Evolutionary conservation across 2,329 filamentous ascomycete genomes (phyloP), one percentile per base, ranked within the genome.

Genomic region (Coniella lustricola): DNA sequence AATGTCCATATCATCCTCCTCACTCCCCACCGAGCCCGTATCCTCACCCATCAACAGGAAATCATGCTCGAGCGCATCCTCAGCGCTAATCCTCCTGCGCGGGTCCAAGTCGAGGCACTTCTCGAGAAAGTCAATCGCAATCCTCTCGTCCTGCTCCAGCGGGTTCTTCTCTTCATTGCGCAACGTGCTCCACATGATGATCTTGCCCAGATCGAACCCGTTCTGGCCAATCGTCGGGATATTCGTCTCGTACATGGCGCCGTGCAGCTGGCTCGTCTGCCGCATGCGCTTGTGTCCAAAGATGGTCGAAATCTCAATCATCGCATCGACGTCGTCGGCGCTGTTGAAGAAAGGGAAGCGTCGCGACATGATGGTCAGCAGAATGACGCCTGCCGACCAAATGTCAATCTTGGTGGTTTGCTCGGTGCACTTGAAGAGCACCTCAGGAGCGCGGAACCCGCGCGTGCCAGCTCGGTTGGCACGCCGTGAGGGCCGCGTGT

Each of bases 261-360:
- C 93, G 61, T 98, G 93, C 44, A 95, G 73, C 16, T 89, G 72
- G 0, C 88, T 89, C 3, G 85, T 87, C 31, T 79, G 73, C 61
- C 85, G 87, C 91, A 98, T 97, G 50, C 84, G 82, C 62, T 79
- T 83, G 36, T 77, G 76, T 43, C 93, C 93, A 64, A 97, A 96
- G 52, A 98, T 95, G 50, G 89, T 95, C 32, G 90, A 87, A 56
- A 98, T 94, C 67, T 98, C 93, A 57, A 98, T 91, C 77, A 96
- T 85, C 44, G 93, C 93, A 62, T 98, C 93, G 41, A 98, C 86
- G 60, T 98, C 93, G 64, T 98, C 93, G n/a, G 90, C 85, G 39
- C 88, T 95, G 68, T 98, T 96, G 75, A 98, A 98, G 68, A 98
- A 98, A 1, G 93, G 93, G 60, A 98, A 98, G 3, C 93, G 83